These are phyloP conservation scores for Penicillium desertorum DNA, from an alignment of 495 filamentous ascomycete species.

Conservation along the genomic window DNA sequence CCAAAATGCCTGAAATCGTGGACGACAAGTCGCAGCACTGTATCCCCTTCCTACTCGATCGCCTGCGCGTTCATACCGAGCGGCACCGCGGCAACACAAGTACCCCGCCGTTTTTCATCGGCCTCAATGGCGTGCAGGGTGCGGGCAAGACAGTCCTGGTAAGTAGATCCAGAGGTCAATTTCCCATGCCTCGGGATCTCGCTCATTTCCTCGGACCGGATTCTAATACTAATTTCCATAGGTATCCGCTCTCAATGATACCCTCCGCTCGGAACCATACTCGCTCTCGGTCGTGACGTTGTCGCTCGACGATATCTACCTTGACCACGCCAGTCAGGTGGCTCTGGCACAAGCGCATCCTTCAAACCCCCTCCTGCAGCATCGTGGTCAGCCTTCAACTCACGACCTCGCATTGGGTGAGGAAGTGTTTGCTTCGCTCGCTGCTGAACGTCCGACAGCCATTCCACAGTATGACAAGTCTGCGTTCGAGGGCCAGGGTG, in stretches of 20 bases:
- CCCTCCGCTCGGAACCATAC: constrained; percentile 65
- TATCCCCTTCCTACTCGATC: constrained; percentile 78
- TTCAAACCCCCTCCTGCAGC: constrained; percentile 72
- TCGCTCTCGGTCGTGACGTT: constrained; percentile 70
- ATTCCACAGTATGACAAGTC: constrained; percentile 86
- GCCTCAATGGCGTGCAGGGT: constrained; percentile 72
- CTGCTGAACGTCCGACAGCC: constrained; percentile 48
- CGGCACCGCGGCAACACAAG: constrained; percentile 34
- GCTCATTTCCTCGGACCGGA: constrained; percentile 13
- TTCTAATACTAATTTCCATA: constrained; percentile 21
- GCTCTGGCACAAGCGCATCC: constrained; percentile 61
- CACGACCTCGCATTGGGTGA: constrained; percentile 73
- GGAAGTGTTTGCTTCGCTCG: constrained; percentile 62
- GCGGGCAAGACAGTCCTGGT: constrained; percentile 90
- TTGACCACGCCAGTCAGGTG: constrained; percentile 70
- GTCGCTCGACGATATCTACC: constrained; percentile 91
- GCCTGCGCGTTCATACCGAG: constrained; percentile 53
- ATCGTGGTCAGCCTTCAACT: constrained; percentile 81
- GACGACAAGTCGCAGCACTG: constrained; percentile 88
- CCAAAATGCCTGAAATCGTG: constrained; percentile 55
- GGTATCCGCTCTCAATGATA: constrained; percentile 64
- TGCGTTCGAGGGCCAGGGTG: constrained; percentile 72
- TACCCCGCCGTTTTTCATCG: constrained; percentile 58
- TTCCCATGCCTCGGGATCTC: constrained; percentile 7
- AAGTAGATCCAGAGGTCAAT: constrained; percentile 15